Evolutionary conservation across 805 yeast species (phyloP).

Genomic region (Tetrapisispora namnaoensis): DNA sequence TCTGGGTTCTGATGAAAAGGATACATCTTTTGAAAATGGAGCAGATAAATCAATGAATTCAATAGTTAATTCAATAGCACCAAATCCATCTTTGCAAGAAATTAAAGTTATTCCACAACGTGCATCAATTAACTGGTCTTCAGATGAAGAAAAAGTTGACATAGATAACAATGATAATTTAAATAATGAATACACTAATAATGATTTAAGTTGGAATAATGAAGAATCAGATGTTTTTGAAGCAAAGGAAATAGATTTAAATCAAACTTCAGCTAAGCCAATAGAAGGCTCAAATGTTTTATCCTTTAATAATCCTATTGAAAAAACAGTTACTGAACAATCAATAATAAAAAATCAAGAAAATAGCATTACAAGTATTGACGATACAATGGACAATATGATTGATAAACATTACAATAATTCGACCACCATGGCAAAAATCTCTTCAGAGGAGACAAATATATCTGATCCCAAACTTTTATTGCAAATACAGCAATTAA

Average conservation of each 20-base stretch:
- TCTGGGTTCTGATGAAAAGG: not conserved
- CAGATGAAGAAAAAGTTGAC: constrained; percentile 43
- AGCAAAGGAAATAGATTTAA: not conserved
- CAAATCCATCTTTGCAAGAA: constrained; percentile 42
- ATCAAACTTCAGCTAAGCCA: not conserved
- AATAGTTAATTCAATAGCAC: constrained; percentile 1
- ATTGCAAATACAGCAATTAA: not conserved
- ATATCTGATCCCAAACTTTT: not conserved
- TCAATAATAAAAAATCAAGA: not conserved
- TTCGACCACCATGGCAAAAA: not conserved
- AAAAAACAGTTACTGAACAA: not conserved
- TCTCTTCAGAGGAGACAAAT: not conserved
- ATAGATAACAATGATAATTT: not conserved
- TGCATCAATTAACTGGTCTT: constrained; percentile 80
- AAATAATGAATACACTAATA: not conserved
- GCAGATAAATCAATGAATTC: not conserved
- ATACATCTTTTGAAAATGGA: not conserved
- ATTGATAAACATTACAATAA: not conserved
- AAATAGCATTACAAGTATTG: not conserved
- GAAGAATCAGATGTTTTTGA: not conserved
- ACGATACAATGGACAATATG: not conserved
- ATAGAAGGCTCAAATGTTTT: not conserved
- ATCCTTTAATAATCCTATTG: not conserved
- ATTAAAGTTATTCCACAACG: constrained; percentile 72
- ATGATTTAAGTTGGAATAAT: not conserved